Evolutionary conservation across 2,329 filamentous ascomycete genomes (phyloP), one percentile per base, ranked within the genome.

Genomic region (Lachnum nothofagi): DNA sequence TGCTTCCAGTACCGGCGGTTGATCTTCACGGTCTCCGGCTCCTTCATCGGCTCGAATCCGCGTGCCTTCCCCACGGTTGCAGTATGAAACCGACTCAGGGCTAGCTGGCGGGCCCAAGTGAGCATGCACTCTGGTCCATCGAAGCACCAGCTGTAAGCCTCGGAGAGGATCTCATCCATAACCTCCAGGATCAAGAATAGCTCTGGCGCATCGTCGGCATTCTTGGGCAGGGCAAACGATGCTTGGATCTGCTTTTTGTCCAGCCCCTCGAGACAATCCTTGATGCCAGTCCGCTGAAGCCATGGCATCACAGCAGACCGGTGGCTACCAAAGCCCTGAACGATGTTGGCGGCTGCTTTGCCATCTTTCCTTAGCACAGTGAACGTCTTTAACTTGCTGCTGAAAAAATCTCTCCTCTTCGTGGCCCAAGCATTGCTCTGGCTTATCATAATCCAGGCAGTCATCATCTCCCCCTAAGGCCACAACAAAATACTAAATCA

Each of bases 211-310:
- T 39, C 42, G 2, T 44, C 19, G 39, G 37, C 34, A 33, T 23
- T 38, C 47, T 42, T 50, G 2, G 43, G 47, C 10, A 53, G 10
- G 5, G 39, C 14, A 33, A 51, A 53, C 1, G 31, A 50, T 5
- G 46, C 46, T 8, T 53, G n/a, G 1, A 50, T 53, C 51, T 53
- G 7, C 12, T 46, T 47, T 35, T 51, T 53, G 3, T 53, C 29
- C 3, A 51, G 37, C 27, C 44, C 48, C 31, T 35, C 4, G 3
- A 38, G 19, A 23, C 39, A 25, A 9, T 54, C 41, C 16, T 48
- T 24, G 34, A 52, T 54, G 20, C 49, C 33, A 1, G 48, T 51
- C 49, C 25, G 31, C 38, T 31, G 6, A 17, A 54, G 51, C 51
- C 17, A 54, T 12, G 24, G 48, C 35, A 54, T 12, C 1, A 48